These are phyloP conservation scores for Parascedosporium putredinis DNA, from an alignment of 2,329 filamentous ascomycete species.

Conservation along the genomic window DNA sequence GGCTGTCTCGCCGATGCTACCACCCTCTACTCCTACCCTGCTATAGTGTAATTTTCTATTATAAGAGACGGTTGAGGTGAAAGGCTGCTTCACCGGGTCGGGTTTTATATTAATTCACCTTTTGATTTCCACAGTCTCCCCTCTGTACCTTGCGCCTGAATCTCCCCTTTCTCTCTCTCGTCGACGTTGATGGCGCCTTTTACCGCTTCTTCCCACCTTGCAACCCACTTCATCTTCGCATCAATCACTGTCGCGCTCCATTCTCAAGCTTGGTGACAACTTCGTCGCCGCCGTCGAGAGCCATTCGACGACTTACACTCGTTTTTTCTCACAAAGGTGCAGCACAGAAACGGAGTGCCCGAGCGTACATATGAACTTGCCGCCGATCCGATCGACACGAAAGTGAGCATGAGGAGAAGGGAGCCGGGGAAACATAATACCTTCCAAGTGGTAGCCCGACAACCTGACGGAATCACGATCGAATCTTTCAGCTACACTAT, in stretches of 20 bases:
- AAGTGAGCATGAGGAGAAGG: neutral
- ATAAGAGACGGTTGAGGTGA: conserved; percentile 2
- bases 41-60: conserved; percentile 1
- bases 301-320: neutral
- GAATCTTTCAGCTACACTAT: neutral
- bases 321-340: neutral
- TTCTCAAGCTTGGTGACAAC: neutral
- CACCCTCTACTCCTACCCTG: neutral
- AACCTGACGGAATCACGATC: neutral
- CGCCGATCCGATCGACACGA: neutral
- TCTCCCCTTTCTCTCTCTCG: neutral
- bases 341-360: neutral
- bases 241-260: neutral
- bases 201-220: neutral
- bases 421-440: neutral
- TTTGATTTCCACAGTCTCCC: neutral
- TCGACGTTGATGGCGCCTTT: neutral
- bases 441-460: neutral
- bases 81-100: neutral
- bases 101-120: conserved; percentile 2
- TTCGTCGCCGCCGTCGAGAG: neutral
- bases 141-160: too few relatives aligned
- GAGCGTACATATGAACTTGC: neutral
- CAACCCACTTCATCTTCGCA: neutral
- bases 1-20: neutral